Percentiles rank a stretch among this genome's conserved stretches.
phyloP scores from a whole-genome alignment of 2,329 filamentous ascomycete species.

The Penicillium sp. region DNA sequence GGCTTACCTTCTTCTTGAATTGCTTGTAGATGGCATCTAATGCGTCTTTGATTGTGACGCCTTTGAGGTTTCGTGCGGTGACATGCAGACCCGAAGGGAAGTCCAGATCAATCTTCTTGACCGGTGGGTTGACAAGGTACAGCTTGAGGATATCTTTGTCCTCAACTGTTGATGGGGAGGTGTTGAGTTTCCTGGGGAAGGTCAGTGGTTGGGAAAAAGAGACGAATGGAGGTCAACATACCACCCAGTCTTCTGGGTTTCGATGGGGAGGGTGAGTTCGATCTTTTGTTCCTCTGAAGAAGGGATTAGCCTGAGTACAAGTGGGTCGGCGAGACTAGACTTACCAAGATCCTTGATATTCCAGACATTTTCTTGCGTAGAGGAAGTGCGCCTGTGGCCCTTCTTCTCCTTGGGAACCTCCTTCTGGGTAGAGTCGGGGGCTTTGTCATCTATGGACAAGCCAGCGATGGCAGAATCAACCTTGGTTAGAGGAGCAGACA shows the following conservation, averaged over 20 bases:
- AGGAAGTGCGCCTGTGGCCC: conserved; percentile 66
- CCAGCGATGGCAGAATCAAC: conserved; percentile 89
- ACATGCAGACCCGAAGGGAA: conserved; percentile 86
- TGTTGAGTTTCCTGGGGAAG: conserved; percentile 80
- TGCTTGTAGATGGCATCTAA: conserved; percentile 93
- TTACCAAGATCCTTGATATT: conserved; percentile 84
- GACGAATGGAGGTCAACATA: conserved; percentile 12
- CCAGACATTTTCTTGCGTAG: conserved; percentile 65
- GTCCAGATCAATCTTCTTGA: conserved; percentile 92
- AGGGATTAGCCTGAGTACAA: background rate
- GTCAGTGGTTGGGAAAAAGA: background rate
- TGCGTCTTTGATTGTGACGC: conserved; percentile 95
- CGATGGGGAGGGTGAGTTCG: conserved; percentile 32
- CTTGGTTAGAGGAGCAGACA: conserved; percentile 69
- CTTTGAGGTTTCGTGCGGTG: conserved; percentile 83
- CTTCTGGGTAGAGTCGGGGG: conserved; percentile 28
- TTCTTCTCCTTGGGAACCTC: conserved; percentile 36
- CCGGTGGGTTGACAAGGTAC: conserved; percentile 69
- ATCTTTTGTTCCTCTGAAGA: conserved; percentile 29
- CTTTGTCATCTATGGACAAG: conserved; percentile 61
- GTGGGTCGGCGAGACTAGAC: conserved; percentile 27
- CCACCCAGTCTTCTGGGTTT: conserved; percentile 37
- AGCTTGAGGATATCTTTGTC: conserved; percentile 82
- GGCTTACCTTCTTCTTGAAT: conserved; percentile 87
- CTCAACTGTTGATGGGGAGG: conserved; percentile 69